These are phyloP conservation scores for Myrica gale DNA, from an alignment of 306 rosid species.

Conservation along the genomic window DNA sequence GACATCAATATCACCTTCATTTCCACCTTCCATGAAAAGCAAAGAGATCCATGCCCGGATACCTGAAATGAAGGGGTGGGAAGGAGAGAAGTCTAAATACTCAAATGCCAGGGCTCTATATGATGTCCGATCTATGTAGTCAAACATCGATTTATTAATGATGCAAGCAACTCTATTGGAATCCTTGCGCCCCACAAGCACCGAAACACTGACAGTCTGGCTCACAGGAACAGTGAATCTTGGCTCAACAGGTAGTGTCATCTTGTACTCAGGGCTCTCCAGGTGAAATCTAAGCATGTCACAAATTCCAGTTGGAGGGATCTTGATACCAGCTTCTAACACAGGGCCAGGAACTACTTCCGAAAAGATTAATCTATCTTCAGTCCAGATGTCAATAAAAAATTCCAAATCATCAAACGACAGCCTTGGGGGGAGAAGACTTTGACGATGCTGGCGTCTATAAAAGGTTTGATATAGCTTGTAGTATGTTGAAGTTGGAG, in stretches of 20 bases:
- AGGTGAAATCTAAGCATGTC: conserved; percentile 60
- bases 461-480: conserved; percentile 60
- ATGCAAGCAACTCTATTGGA: conserved; percentile 69
- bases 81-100: conserved; percentile 78
- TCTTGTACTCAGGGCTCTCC: conserved; percentile 69
- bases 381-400: conserved; percentile 84
- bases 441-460: conserved; percentile 50
- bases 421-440: conserved; percentile 79
- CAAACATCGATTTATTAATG: conserved; percentile 66
- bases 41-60: conserved; percentile 89
- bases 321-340: conserved; percentile 49
- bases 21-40: conserved; percentile 78
- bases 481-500: conserved; percentile 57
- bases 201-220: conserved; percentile 70
- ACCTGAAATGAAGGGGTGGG: conserved; percentile 65
- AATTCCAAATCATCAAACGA: conserved; percentile 87
- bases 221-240: conserved; percentile 59
- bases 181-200: conserved; percentile 82
- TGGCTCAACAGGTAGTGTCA: conserved; percentile 74
- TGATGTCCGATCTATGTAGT: conserved; percentile 70
- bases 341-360: conserved; percentile 75
- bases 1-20: conserved; percentile 66
- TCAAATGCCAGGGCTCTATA: conserved; percentile 83
- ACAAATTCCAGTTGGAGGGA: conserved; percentile 51
- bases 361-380: conserved; percentile 59